Evolutionary conservation across 1,284 basidiomycete species (phyloP), one percentile per base, ranked within the genome.

Genomic region (Schizophyllum commune): DNA sequence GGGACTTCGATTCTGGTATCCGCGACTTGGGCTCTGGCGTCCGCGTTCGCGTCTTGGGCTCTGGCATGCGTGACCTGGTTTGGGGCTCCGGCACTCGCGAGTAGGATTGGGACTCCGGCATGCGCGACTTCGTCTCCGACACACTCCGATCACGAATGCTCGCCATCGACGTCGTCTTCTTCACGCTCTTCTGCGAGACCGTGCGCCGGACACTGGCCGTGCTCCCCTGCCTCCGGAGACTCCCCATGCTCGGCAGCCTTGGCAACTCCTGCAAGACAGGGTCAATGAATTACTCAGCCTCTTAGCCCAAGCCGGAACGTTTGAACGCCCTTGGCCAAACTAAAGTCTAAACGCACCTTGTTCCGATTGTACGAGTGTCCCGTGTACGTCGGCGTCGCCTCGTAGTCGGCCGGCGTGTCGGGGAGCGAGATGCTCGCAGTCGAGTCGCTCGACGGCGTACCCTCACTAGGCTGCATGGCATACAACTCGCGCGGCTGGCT

Each of bases 391-490:
- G 53, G 55, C 60, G 39, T 47, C 9, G 17, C 61, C 17, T 59
- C 56, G 11, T 71, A 69, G 32, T 73, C 73, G 22, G 69, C 68
- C 0, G 82, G 80, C 0, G 81, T 83, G 7, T 70, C 64, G 6
- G 82, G 82, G 62, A 78, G 71, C 0, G 75, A 71, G 20, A 81
- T 71, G 63, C 80, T 81, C 22, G 74, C 62, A 0, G 77, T 79
- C 1, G 80, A 82, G 5, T 73, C 69, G 5, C 72, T 75, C 11
- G 74, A 75, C 0, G 76, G 75, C 0, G 75, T 75, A 32, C 39
- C 63, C 68, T 61, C 15, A 65, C 34, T 47, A 61, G 47, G 15
- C 65, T 70, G 66, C 19, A 55, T 53, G 56, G 70, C 66, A 22
- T 56, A 47, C 15, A 39, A 47, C 11, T 54, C 58, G 32, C 13